Percentiles rank a stretch among this genome's conserved stretches.
phyloP scores from a whole-genome alignment of 371 early-diverging fungal species.

The Apophysomyces elegans region DNA sequence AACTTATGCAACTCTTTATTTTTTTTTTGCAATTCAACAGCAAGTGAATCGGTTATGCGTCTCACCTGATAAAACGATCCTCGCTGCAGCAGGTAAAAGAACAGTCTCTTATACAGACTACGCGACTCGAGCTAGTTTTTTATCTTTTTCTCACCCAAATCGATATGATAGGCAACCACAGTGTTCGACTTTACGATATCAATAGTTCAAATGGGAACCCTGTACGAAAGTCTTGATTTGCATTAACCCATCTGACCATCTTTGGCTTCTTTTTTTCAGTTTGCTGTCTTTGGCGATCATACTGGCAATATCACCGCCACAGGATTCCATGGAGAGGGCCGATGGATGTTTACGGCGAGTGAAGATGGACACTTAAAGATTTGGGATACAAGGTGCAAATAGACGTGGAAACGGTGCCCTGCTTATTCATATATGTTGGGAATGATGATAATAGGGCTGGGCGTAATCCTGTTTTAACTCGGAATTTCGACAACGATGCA shows the following conservation, averaged over 20 bases:
- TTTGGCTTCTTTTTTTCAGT: conserved; percentile 31
- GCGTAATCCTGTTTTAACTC: conserved; percentile 73
- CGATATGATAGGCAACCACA: conserved; percentile 70
- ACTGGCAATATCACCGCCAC: conserved; percentile 91
- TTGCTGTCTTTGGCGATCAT: conserved; percentile 86
- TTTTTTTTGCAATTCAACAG: conserved; percentile 30
- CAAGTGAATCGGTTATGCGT: conserved; percentile 95
- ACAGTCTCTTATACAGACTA: background rate
- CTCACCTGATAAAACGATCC: conserved; percentile 90
- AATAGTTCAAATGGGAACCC: conserved; percentile 80
- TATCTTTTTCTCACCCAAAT: conserved; percentile 3
- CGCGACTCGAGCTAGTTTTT: background rate
- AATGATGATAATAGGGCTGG: conserved; percentile 17
- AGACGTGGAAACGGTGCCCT: background rate
- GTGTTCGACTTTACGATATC: conserved; percentile 85
- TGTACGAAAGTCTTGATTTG: conserved; percentile 32
- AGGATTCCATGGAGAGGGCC: conserved; percentile 90
- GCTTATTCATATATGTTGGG: background rate
- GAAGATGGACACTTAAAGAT: conserved; percentile 95
- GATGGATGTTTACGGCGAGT: conserved; percentile 93
- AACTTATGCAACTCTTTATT: too few species aligned
- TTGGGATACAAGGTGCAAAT: conserved; percentile 78
- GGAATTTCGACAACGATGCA: conserved; percentile 86
- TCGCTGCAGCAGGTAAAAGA: conserved; percentile 90
- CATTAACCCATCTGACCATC: too few species aligned